phyloP scores from a whole-genome alignment of 2,329 filamentous ascomycete species.

The Ceratocystis smalleyi region DNA sequence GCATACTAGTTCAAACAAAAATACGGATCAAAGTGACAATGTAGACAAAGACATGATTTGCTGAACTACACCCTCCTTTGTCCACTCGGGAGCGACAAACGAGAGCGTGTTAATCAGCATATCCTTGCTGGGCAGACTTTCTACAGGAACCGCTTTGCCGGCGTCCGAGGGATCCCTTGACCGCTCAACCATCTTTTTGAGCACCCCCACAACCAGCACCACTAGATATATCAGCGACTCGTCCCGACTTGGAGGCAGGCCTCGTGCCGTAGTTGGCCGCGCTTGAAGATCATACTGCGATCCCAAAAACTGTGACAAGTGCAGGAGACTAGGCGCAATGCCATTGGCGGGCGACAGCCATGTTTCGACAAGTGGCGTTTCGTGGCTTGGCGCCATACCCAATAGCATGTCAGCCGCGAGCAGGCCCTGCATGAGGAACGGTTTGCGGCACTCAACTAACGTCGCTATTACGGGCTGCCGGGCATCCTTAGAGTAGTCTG shows the following conservation, averaged over 20 bases:
- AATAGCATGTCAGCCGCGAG: conserved; percentile 79
- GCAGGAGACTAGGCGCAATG: conserved; percentile 65
- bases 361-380: conserved; percentile 53
- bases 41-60: conserved; percentile 60
- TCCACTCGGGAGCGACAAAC: conserved; percentile 46
- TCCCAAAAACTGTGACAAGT: conserved; percentile 58
- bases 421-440: conserved; percentile 81
- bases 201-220: conserved; percentile 48
- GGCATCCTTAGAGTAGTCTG: conserved; percentile 43
- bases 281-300: conserved; percentile 41
- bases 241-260: conserved; percentile 30
- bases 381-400: conserved; percentile 54
- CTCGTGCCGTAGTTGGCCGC: conserved; percentile 22
- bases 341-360: conserved; percentile 78
- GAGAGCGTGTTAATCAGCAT: conserved; percentile 51
- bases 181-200: conserved; percentile 56
- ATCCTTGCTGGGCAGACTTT: conserved; percentile 50
- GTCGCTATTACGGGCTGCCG: conserved; percentile 46
- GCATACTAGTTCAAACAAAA: neutral
- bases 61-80: conserved; percentile 50
- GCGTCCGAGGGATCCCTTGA: conserved; percentile 40
- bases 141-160: conserved; percentile 37
- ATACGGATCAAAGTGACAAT: conserved; percentile 23
- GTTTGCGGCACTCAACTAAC: conserved; percentile 68
- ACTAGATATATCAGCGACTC: conserved; percentile 47